phyloP scores from a whole-genome alignment of 2,329 filamentous ascomycete genomes.

The Penicillium crustosum region DNA sequence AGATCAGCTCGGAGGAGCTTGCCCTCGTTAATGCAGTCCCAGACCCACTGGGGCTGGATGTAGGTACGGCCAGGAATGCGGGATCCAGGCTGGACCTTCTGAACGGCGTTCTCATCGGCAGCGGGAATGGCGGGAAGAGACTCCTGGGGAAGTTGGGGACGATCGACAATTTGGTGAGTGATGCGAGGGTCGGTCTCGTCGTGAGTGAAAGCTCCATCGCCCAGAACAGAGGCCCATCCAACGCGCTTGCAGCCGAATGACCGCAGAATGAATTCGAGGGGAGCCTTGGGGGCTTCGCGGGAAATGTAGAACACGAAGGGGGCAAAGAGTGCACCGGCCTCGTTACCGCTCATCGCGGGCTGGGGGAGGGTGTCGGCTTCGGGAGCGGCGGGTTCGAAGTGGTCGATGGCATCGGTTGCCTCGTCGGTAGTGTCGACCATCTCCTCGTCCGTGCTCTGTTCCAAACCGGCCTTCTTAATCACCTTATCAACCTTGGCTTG shows the following conservation, averaged over 20 bases:
- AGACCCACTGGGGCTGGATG: conserved; percentile 96
- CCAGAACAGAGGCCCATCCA: conserved; percentile 88
- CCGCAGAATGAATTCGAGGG: conserved; percentile 88
- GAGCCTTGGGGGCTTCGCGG: conserved; percentile 84
- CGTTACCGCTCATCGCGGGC: conserved; percentile 65
- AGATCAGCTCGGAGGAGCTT: conserved; percentile 82
- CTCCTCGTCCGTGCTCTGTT: conserved; percentile 46
- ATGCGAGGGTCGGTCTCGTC: conserved; percentile 85
- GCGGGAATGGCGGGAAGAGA: conserved; percentile 47
- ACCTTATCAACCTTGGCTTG: conserved; percentile 65
- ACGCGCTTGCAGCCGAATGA: conserved; percentile 94
- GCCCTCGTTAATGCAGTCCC: conserved; percentile 93
- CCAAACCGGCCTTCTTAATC: conserved; percentile 42
- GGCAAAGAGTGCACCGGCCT: conserved; percentile 75
- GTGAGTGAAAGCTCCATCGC: conserved; percentile 87
- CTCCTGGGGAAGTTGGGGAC: conserved; percentile 68
- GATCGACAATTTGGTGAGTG: conserved; percentile 94
- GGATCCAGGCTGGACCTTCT: conserved; percentile 58
- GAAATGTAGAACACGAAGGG: conserved; percentile 91
- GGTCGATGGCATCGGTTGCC: conserved; percentile 71
- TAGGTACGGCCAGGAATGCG: conserved; percentile 90
- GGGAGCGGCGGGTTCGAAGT: conserved; percentile 80
- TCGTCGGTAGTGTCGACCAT: conserved; percentile 50
- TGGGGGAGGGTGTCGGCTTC: conserved; percentile 85
- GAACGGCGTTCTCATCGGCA: conserved; percentile 42